Conservation (phyloP, 345 rosid genomes). For the Pistacia integerrima region DNA sequence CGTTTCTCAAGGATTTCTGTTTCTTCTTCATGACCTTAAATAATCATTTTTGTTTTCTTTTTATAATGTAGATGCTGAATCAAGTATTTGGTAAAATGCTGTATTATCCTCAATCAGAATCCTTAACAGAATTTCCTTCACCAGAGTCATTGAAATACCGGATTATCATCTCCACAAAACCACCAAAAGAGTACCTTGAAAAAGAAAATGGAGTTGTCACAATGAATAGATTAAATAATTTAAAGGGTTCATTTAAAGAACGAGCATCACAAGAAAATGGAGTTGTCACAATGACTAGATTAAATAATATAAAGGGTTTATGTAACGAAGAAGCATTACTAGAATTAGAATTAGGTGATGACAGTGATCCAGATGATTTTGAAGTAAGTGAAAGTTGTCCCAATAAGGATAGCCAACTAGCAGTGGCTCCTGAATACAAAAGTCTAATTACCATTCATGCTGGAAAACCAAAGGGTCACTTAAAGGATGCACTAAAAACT, state of each 20-base stretch:
- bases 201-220: slow-evolving; percentile 43
- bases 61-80: slow-evolving; percentile 56
- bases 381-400: slow-evolving; percentile 25
- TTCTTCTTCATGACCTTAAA: slow-evolving; percentile 15
- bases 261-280: slow-evolving; percentile 44
- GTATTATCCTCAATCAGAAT: slow-evolving; percentile 62
- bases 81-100: slow-evolving; percentile 72
- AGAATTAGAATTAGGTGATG: slow-evolving; percentile 31
- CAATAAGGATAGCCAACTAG: slow-evolving; percentile 21
- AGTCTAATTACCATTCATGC: slow-evolving; percentile 59
- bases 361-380: slow-evolving; percentile 31
- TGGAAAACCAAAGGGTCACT: slow-evolving; percentile 55
- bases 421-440: slow-evolving; percentile 36
- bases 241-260: slow-evolving; percentile 39
- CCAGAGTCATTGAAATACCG: slow-evolving; percentile 70
- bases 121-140: slow-evolving; percentile 75
- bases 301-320: slow-evolving; percentile 20
- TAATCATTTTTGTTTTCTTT: background rate
- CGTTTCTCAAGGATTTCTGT: background rate
- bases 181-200: slow-evolving; percentile 85
- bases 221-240: slow-evolving; percentile 3
- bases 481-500: slow-evolving; percentile 46
- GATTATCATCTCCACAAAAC: slow-evolving; percentile 92
- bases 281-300: slow-evolving; percentile 22
- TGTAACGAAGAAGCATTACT: slow-evolving; percentile 48